phyloP scores from a whole-genome alignment of 129 eudicot species.

The Erigeron canadensis region DNA sequence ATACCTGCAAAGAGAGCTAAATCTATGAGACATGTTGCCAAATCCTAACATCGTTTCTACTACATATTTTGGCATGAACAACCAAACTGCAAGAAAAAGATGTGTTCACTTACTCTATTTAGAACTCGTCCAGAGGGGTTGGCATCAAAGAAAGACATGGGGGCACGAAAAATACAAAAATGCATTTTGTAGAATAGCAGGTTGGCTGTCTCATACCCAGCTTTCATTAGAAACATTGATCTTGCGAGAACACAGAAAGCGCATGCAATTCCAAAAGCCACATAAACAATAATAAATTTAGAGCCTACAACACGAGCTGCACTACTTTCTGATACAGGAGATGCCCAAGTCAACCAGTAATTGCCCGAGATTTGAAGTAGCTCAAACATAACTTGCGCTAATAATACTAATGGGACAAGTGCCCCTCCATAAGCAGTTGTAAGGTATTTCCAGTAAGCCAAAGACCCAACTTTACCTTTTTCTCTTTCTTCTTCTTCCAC shows the following conservation, averaged over 20 bases:
- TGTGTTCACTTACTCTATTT: conserved; percentile 55
- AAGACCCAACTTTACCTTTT: conserved; percentile 68
- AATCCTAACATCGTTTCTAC: neutral
- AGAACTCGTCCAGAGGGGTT: conserved; percentile 90
- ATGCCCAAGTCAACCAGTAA: conserved; percentile 98
- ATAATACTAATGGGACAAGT: conserved; percentile 64
- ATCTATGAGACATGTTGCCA: too few relatives aligned
- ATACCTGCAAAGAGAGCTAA: conserved; percentile 48
- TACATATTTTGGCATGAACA: neutral
- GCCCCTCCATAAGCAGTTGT: conserved; percentile 83
- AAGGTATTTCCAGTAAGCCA: conserved; percentile 78
- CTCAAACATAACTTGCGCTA: conserved; percentile 62
- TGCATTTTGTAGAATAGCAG: conserved; percentile 80
- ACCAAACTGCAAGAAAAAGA: conserved; percentile 2
- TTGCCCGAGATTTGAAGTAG: conserved; percentile 69
- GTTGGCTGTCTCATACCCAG: conserved; percentile 55
- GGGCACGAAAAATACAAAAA: conserved; percentile 73
- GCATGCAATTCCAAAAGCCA: conserved; percentile 69
- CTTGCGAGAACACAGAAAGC: conserved; percentile 54
- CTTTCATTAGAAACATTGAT: neutral
- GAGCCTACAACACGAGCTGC: neutral
- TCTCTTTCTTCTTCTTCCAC: conserved; percentile 90
- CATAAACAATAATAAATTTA: conserved; percentile 54
- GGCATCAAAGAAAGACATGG: conserved; percentile 97
- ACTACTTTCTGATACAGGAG: conserved; percentile 52